A percentile compares a stretch with the other conserved stretches of the same genome.
Evolutionary conservation across 2,329 filamentous ascomycete species (phyloP).

Genomic region (Myriosclerotinia curreyana): DNA sequence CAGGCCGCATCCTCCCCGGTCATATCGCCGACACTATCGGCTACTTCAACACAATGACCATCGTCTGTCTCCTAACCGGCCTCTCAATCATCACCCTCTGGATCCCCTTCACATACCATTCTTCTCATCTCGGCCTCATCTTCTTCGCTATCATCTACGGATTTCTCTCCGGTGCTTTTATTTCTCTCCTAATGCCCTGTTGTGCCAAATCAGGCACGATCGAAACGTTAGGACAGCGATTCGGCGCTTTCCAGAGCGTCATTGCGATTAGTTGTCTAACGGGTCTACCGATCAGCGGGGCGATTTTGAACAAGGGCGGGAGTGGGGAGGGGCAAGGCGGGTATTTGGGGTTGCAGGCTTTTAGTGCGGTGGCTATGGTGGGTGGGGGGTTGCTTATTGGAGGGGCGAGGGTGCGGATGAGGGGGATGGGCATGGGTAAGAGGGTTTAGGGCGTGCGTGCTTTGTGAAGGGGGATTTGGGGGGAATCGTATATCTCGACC

Average conservation of each 20-base stretch:
- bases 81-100: slow-evolving; percentile 51
- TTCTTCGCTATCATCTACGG: slow-evolving; percentile 66
- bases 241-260: slow-evolving; percentile 36
- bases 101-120: slow-evolving; percentile 51
- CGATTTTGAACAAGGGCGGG: slow-evolving; percentile 4
- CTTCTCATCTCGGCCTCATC: slow-evolving; percentile 44
- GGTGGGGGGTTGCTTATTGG: slow-evolving; percentile 1
- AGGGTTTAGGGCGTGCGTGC: not conserved
- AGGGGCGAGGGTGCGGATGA: not conserved
- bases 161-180: slow-evolving; percentile 62
- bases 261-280: slow-evolving; percentile 22
- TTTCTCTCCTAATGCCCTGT: slow-evolving; percentile 59
- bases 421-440: not conserved
- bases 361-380: slow-evolving; percentile 1
- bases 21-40: slow-evolving; percentile 51
- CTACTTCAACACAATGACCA: slow-evolving; percentile 51
- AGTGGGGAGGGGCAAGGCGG: too few relatives aligned
- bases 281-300: slow-evolving; percentile 23
- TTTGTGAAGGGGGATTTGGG: not conserved
- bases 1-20: slow-evolving; percentile 43
- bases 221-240: slow-evolving; percentile 38
- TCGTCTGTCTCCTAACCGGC: slow-evolving; percentile 44
- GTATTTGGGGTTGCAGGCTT: slow-evolving; percentile 13
- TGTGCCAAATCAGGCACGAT: slow-evolving; percentile 53
- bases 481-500: too few relatives aligned